These are phyloP conservation scores for Chaetothyriales sp. DNA, from an alignment of 2,329 filamentous ascomycete genomes.

Conservation along the genomic window DNA sequence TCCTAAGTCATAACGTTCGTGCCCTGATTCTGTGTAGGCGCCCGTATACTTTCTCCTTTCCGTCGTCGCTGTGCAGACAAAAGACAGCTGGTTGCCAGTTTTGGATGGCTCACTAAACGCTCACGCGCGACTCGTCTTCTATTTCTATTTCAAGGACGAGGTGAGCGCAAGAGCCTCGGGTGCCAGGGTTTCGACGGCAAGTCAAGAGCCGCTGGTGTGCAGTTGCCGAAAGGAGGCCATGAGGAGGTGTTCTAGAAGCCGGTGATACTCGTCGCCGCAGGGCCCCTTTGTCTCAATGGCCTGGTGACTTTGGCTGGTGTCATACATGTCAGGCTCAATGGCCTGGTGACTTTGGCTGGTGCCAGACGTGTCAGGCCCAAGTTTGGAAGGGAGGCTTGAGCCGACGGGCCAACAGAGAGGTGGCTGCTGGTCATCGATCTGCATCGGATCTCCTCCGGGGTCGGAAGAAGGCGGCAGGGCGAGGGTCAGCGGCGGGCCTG, in stretches of 20 bases:
- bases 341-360: not conserved
- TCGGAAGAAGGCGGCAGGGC: not conserved
- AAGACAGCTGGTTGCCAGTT: not conserved
- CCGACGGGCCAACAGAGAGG: not conserved
- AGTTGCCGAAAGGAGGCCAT: not conserved
- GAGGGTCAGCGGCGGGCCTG: not conserved
- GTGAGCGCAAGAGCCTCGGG: too few relatives aligned
- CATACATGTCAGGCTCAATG: not conserved
- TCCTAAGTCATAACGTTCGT: not conserved
- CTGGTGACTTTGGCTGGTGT: not conserved
- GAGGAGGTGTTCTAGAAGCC: not conserved
- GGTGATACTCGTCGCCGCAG: not conserved
- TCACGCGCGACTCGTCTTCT: not conserved
- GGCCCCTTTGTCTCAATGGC: not conserved
- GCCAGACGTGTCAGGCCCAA: not conserved
- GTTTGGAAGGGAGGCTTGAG: not conserved
- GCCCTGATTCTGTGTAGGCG: not conserved
- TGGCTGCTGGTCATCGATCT: not conserved
- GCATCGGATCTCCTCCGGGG: not conserved
- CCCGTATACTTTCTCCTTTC: not conserved
- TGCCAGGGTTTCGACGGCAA: too few relatives aligned
- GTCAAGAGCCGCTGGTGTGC: not conserved
- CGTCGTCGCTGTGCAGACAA: not conserved
- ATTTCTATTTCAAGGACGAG: not conserved
- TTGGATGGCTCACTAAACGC: not conserved